Conservation (phyloP, 345 rosid species). For the Populus alba region DNA sequence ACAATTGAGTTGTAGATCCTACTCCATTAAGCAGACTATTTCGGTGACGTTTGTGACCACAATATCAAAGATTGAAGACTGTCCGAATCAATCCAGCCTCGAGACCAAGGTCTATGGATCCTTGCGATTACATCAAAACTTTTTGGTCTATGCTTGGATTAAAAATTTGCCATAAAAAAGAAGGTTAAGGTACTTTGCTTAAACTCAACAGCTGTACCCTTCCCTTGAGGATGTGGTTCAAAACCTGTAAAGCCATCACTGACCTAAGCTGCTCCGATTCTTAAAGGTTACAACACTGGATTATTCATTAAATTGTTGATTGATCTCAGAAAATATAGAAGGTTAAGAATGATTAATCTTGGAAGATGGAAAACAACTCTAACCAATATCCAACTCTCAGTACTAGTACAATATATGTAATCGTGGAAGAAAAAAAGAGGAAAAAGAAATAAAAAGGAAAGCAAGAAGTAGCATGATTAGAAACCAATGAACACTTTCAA, state of each 20-base stretch:
- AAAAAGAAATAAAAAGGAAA: background rate
- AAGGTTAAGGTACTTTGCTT: background rate
- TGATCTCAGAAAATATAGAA: background rate
- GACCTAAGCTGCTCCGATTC: background rate
- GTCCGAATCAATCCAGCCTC: background rate
- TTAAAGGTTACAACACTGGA: background rate
- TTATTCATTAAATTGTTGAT: background rate
- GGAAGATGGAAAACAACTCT: background rate
- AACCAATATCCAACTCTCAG: background rate
- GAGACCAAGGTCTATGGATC: background rate
- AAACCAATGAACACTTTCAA: conserved; percentile 23
- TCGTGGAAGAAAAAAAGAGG: background rate
- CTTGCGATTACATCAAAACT: too few relatives aligned
- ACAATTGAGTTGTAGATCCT: background rate
- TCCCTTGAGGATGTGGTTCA: background rate
- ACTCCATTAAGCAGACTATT: too few relatives aligned
- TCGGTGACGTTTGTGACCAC: background rate
- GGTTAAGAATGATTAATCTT: background rate
- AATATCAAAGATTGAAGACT: background rate
- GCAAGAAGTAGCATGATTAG: conserved; percentile 10
- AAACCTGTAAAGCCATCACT: background rate
- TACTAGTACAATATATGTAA: background rate
- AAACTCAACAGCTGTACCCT: background rate
- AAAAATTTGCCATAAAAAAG: background rate
- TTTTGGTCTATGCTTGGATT: background rate